Conservation (phyloP, 352 stramenopile species). For the Pythium angustatum region DNA sequence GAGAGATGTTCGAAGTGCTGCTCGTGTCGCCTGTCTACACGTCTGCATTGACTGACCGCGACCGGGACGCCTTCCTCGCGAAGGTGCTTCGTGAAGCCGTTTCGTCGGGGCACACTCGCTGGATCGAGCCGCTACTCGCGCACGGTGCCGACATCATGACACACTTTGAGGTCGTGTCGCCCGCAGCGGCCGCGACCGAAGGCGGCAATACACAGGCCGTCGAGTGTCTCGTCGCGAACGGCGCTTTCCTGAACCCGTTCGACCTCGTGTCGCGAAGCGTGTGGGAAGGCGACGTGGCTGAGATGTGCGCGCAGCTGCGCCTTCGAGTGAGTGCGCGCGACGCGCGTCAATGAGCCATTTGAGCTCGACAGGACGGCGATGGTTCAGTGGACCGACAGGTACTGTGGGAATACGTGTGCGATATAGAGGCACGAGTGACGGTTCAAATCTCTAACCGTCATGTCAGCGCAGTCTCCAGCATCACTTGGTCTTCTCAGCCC, state of each 20-base stretch:
- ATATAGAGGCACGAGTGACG: too few relatives aligned
- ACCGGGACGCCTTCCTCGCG: neutral
- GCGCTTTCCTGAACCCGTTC: neutral
- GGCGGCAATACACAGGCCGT: neutral
- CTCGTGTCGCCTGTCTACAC: neutral
- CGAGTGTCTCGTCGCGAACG: neutral
- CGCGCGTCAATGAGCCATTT: too few relatives aligned
- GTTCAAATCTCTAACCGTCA: too few relatives aligned
- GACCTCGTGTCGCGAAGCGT: neutral
- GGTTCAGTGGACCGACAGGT: too few relatives aligned
- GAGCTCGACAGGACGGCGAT: too few relatives aligned
- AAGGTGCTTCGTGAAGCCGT: neutral
- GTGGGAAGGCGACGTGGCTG: neutral
- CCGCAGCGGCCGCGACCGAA: neutral
- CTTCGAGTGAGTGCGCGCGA: too few relatives aligned
- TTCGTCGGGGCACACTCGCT: neutral
- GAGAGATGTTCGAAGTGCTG: constrained; percentile 7
- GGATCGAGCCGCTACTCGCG: constrained; percentile 3
- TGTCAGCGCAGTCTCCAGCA: too few relatives aligned
- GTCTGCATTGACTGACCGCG: neutral
- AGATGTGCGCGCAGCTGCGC: neutral
- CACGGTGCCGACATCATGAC: constrained; percentile 6
- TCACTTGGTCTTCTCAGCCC: too few relatives aligned
- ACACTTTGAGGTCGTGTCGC: neutral
- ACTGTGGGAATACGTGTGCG: too few relatives aligned